These are phyloP conservation scores for Psilocybe cyanescens DNA, from an alignment of 768 basidiomycete species.

Conservation along the genomic window DNA sequence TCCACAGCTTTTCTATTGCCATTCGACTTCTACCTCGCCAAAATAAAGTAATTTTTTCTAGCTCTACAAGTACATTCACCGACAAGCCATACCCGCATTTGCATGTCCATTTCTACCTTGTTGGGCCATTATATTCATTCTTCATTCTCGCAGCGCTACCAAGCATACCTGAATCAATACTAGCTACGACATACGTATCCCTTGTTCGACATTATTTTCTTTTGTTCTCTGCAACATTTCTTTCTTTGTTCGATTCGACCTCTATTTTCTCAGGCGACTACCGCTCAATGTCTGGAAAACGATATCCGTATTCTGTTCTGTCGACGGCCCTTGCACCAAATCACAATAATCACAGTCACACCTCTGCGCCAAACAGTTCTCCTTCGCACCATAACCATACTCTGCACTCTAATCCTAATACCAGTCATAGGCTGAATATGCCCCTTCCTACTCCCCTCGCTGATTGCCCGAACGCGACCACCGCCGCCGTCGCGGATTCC, in stretches of 20 bases:
- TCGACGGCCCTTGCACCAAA: slow-evolving; percentile 14
- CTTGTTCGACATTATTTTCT: slow-evolving; percentile 7
- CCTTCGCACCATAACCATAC: slow-evolving; percentile 3
- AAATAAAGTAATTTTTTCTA: slow-evolving; percentile 8
- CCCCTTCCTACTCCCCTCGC: slow-evolving; percentile 14
- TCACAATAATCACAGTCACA: slow-evolving; percentile 17
- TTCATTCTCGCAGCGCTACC: slow-evolving; percentile 1
- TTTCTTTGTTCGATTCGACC: slow-evolving; percentile 10
- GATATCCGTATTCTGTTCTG: slow-evolving; percentile 7
- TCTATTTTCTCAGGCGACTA: not conserved
- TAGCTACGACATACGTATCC: slow-evolving; percentile 13
- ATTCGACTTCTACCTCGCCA: slow-evolving; percentile 1
- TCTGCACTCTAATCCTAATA: slow-evolving; percentile 18
- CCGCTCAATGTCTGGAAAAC: slow-evolving; percentile 9
- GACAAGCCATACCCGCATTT: slow-evolving; percentile 10
- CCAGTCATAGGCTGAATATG: slow-evolving; percentile 18
- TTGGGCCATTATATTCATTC: slow-evolving; percentile 10
- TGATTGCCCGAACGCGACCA: too few species aligned
- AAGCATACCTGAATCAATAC: slow-evolving; percentile 12
- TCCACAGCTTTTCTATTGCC: not conserved
- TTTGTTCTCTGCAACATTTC: slow-evolving; percentile 15
- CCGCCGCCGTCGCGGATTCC: not conserved
- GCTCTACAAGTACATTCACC: slow-evolving; percentile 6
- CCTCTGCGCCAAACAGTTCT: slow-evolving; percentile 6
- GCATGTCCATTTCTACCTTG: slow-evolving; percentile 10